phyloP scores from a whole-genome alignment of 345 rosid genomes.

The Brassica carinata region DNA sequence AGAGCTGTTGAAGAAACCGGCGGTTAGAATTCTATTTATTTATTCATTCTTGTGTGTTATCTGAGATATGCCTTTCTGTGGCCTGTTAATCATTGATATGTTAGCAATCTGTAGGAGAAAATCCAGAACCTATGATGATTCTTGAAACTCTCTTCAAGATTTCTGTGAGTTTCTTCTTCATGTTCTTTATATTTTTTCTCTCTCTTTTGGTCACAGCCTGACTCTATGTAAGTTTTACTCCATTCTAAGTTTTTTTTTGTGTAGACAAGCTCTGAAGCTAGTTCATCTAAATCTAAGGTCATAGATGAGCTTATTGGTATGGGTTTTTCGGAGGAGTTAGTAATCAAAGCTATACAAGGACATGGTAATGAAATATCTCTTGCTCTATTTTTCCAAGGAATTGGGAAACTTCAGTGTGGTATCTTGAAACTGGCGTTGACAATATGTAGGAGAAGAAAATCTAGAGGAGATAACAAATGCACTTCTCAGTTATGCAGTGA shows the following conservation, averaged over 20 bases:
- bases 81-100: background rate
- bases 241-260: background rate
- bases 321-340: background rate
- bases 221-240: background rate
- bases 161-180: slow-evolving; percentile 4
- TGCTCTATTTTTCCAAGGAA: background rate
- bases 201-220: background rate
- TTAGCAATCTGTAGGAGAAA: background rate
- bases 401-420: background rate
- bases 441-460: slow-evolving; percentile 27
- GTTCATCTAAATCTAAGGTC: slow-evolving; percentile 10
- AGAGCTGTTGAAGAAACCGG: background rate
- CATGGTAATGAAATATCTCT: slow-evolving; percentile 1
- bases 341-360: slow-evolving; percentile 2
- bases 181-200: background rate
- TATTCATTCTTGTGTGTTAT: background rate
- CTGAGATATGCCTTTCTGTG: background rate
- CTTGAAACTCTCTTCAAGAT: slow-evolving; percentile 18
- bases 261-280: slow-evolving; percentile 5
- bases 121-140: slow-evolving; percentile 3
- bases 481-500: slow-evolving; percentile 8
- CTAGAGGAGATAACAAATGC: slow-evolving; percentile 5
- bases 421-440: background rate
- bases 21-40: slow-evolving; percentile 5
- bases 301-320: background rate